Base-by-base conservation (phyloP, 805 yeast genomes). In the Peterozyma toletana region DNA sequence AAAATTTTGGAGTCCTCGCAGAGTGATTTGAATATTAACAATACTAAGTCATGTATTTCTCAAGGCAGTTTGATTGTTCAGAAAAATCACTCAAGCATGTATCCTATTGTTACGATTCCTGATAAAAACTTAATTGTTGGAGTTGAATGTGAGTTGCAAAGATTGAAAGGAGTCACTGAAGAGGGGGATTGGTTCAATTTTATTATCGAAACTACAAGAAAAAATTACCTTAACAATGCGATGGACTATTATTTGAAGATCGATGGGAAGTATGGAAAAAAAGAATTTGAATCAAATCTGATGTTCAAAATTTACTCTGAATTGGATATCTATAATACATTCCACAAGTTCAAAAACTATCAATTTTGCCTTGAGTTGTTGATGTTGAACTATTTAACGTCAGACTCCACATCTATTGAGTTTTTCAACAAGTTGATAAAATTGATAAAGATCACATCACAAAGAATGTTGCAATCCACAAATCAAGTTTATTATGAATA, bases 311-410 rank as follows among this genome's bases (percentile, higher is more conserved):
- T 10, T 16, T 39, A 40, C 30, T 14, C 40, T 15, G 40, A 36
- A 21, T 9, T 27, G 7, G 47, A 44, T 10, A 40, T 44, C 27
- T 62, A 60, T 41, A 50, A 52, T 27, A 65, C 63, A 46, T 75
- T 71, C 52, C 54, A 60, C 30, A 53, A 54, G 11, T 74, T 70
- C 50, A 59, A 60, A 17, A 71, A 68, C 44, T 76, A 70, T 48
- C 60, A 64, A 34, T 75, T 73, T 53, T 73, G 78, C 42, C 54
- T 77, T 35, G 82, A 77, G 50, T 54, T 75, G 30, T 54, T 77
- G 15, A 53, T 76, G 39, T 73, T 73, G 49, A 67, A 67, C 38
- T 59, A 62, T 41, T 40, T 45, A 13, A 41, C 38, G 10, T 43
- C 43, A 5, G 46, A 47, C 21, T 41, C 43, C 15, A 34, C 29